Evolutionary conservation across 2,329 filamentous ascomycete genomes (phyloP).

Genomic region (Sporothrix pallida): DNA sequence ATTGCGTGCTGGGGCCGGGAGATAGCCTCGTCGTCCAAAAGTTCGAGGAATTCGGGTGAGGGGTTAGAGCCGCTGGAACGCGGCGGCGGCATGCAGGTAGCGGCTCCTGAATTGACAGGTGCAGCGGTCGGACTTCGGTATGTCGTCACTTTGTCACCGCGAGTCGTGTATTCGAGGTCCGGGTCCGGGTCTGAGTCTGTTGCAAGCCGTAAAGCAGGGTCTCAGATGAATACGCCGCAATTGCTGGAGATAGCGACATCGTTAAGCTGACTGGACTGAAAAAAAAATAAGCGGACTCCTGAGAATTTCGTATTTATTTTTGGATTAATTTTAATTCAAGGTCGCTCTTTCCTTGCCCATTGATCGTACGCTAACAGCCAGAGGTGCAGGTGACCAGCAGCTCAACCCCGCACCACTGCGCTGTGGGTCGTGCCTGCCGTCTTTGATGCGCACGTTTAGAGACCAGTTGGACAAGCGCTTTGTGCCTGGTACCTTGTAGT

Average conservation of each 20-base stretch:
- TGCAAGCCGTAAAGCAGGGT: neutral
- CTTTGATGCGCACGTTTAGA: constrained; percentile 8
- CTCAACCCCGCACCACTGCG: constrained; percentile 32
- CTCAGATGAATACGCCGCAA: constrained; percentile 12
- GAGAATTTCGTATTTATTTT: constrained; percentile 10
- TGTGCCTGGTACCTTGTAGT: constrained; percentile 20
- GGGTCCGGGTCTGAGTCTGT: constrained; percentile 19
- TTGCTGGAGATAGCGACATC: constrained; percentile 15
- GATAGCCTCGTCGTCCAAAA: neutral
- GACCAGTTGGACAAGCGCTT: neutral
- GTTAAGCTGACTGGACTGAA: constrained; percentile 17
- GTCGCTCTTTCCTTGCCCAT: constrained; percentile 1
- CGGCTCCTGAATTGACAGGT: neutral
- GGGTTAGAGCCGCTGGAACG: neutral
- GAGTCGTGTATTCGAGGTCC: neutral
- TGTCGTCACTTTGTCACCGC: neutral
- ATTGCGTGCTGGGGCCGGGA: neutral
- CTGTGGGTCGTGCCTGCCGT: constrained; percentile 30
- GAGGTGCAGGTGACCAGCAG: constrained; percentile 34
- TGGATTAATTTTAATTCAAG: constrained; percentile 23
- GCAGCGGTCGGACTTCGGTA: neutral
- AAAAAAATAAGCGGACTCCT: constrained; percentile 1
- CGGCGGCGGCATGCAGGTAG: neutral
- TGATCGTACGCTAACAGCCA: constrained; percentile 31
- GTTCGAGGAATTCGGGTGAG: neutral